Base-by-base conservation (phyloP, 805 yeast genomes). In the Kuraishia floccosa region DNA sequence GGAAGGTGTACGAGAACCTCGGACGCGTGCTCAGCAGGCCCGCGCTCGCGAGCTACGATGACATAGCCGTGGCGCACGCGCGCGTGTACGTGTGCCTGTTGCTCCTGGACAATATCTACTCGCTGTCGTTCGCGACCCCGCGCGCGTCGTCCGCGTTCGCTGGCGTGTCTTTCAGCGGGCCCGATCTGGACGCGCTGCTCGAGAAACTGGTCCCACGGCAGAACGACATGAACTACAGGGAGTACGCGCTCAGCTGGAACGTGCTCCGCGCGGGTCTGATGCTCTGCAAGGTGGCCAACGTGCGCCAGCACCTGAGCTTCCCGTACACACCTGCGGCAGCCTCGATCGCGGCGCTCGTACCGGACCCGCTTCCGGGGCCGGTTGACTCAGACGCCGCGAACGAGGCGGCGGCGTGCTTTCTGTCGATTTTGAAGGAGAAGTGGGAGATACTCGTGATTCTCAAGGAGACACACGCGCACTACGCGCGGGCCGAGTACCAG, bases 51-150 rank as follows among this genome's bases (percentile, higher is more conserved):
- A 35, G 32, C 11, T 28, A 23, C 25, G 32, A 19, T 24, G 33
- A 27, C 24, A 29, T 26, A 18, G 30, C 39, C 28, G 27, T 31
- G 18, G 32, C 24, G 16, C 38, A 31, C 17, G 28, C 35, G 17
- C 63, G 75, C 38, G 51, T 75, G 17, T 69, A 67, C 41, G 56
- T 66, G 24, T 56, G 66, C 25, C 39, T 75, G 24, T 52, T 60
- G 9, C 49, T 70, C 0, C 49, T 75, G 23, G 80, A 73, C 44
- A 56, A 66, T n/a, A 39, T 73, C 14, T 69, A 69, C 37, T 52
- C 72, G 11, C 46, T 74, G 17, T 58, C 68, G 15, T 72, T 63
- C 51, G 81, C 80, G 6, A 43, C 44, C 8, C 58, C 56, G 15
- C 43, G 41, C 25, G 38, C 37, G 17, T 25, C 32, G 6, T 39